These are phyloP conservation scores for Eucalyptus lansdowneana DNA, from an alignment of 345 rosid genomes.

Conservation along the genomic window DNA sequence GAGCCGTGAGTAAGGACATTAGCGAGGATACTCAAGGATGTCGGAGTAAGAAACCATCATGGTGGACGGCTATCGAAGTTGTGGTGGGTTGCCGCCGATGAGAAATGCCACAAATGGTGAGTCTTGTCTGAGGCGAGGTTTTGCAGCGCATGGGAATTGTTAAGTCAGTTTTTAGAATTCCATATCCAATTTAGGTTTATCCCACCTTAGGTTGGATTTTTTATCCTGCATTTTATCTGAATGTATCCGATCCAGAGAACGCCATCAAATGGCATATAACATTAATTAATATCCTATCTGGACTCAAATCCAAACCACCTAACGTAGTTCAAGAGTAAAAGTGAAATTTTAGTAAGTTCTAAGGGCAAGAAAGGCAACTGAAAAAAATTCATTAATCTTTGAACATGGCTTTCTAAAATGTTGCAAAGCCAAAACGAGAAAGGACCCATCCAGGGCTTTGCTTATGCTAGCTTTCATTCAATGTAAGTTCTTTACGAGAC, in stretches of 20 bases:
- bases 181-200: fast-evolving
- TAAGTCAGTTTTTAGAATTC: too few species aligned
- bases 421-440: neutral
- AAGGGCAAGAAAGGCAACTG: neutral
- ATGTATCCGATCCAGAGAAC: too few species aligned
- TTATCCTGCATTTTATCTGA: fast-evolving
- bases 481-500: too few species aligned
- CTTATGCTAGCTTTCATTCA: neutral
- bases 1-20: too few species aligned
- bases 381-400: too few species aligned
- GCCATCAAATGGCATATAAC: too few species aligned
- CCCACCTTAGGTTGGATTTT: fast-evolving
- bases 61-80: fast-evolving
- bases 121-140: fast-evolving
- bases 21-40: too few species aligned
- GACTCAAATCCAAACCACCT: fast-evolving
- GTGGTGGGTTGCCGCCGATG: fast-evolving
- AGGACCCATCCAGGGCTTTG: neutral
- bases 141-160: fast-evolving
- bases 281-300: too few species aligned
- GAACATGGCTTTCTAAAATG: too few species aligned
- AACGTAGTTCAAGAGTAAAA: fast-evolving
- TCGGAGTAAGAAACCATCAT: fast-evolving
- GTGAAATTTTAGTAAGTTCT: neutral
- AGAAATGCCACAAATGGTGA: fast-evolving